phyloP scores from a whole-genome alignment of 2,329 filamentous ascomycete genomes.

The Beauveria bassiana region DNA sequence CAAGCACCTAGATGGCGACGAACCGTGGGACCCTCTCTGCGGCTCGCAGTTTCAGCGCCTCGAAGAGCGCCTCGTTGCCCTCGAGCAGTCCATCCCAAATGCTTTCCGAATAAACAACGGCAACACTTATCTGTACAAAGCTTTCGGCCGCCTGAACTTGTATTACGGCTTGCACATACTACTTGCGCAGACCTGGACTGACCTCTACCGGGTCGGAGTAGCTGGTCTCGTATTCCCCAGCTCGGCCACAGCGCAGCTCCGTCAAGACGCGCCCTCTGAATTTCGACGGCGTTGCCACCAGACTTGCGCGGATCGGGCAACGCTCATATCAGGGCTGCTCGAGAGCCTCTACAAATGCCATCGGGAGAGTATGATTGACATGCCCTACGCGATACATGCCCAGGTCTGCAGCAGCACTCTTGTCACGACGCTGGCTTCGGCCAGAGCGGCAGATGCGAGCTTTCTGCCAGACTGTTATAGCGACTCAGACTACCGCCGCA shows the following conservation, averaged over 20 bases:
- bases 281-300: slow-evolving; percentile 4
- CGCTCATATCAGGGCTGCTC: not conserved
- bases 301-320: slow-evolving; percentile 1
- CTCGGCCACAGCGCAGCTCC: slow-evolving; percentile 4
- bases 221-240: slow-evolving; percentile 5
- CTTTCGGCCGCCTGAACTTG: slow-evolving; percentile 7
- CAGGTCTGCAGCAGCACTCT: slow-evolving; percentile 11
- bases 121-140: slow-evolving; percentile 6
- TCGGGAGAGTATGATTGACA: slow-evolving; percentile 8
- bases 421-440: slow-evolving; percentile 10
- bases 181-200: slow-evolving; percentile 8
- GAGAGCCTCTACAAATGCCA: slow-evolving; percentile 6
- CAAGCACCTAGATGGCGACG: slow-evolving; percentile 7
- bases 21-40: slow-evolving; percentile 2
- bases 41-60: slow-evolving; percentile 5
- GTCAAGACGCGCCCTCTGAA: not conserved
- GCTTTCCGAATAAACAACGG: not conserved
- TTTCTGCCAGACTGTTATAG: not conserved
- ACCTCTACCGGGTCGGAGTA: slow-evolving; percentile 9
- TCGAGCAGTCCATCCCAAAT: not conserved
- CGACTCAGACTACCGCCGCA: not conserved
- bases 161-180: slow-evolving; percentile 10
- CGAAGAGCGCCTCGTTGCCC: not conserved
- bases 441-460: not conserved
- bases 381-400: slow-evolving; percentile 7